These are phyloP conservation scores for Cryphonectria carpinicola DNA, from an alignment of 2,329 filamentous ascomycete species.

Conservation along the genomic window DNA sequence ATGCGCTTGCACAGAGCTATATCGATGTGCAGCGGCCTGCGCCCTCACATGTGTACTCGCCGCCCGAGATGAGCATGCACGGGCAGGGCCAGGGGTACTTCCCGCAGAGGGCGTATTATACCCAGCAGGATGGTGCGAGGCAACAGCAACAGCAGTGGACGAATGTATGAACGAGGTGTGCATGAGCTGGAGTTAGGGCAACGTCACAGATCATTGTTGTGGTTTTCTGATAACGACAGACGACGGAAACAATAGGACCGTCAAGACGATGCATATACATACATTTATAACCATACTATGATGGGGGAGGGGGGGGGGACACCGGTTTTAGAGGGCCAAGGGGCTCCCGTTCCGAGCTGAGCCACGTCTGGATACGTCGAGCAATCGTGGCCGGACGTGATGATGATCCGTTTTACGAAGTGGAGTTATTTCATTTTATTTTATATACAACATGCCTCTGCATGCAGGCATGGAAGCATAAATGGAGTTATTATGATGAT, in stretches of 20 bases:
- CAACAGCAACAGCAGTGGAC: constrained; percentile 8
- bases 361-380: constrained; percentile 6
- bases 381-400: background rate
- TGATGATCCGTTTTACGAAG: background rate
- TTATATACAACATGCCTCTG: background rate
- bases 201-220: background rate
- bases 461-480: background rate
- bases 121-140: background rate
- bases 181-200: background rate
- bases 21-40: background rate
- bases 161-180: background rate
- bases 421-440: background rate
- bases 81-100: constrained; percentile 8
- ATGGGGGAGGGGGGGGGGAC: background rate
- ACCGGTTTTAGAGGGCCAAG: background rate
- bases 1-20: background rate
- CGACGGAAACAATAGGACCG: no score
- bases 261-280: background rate
- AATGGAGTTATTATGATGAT: background rate
- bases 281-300: background rate
- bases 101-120: constrained; percentile 1
- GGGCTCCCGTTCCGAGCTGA: background rate
- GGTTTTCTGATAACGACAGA: background rate
- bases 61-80: background rate
- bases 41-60: constrained; percentile 10